A percentile compares a stretch with the other conserved stretches of the same genome.
Conservation (phyloP, 495 filamentous ascomycete species). For the Lepraria neglecta region DNA sequence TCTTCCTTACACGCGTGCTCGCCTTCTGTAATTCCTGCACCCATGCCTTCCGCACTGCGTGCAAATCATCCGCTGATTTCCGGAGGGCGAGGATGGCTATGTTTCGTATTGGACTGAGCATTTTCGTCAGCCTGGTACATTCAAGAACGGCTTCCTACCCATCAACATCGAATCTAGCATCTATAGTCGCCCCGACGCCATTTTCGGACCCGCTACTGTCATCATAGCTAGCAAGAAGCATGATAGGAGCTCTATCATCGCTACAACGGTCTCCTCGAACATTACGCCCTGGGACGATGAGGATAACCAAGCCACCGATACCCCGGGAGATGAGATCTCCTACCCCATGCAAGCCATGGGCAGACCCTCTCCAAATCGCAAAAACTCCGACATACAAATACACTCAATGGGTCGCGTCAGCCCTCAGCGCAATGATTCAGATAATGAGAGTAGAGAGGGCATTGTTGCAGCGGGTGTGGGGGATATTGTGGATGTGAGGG, state of each 20-base stretch:
- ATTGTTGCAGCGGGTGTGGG: conserved; percentile 1
- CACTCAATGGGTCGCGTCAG: no score
- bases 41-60: neutral
- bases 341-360: no score
- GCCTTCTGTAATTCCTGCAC: conserved; percentile 43
- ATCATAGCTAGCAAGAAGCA: conserved; percentile 18
- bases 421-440: no score
- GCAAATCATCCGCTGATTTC: conserved; percentile 23
- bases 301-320: neutral
- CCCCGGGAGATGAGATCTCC: no score
- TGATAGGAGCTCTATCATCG: neutral
- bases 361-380: no score
- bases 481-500: conserved; percentile 26
- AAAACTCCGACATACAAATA: no score
- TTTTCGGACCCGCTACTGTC: conserved; percentile 42
- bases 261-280: conserved; percentile 9
- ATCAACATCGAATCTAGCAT: conserved; percentile 55
- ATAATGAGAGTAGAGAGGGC: no score
- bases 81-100: conserved; percentile 31
- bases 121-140: conserved; percentile 53
- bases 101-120: conserved; percentile 50
- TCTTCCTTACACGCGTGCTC: conserved; percentile 54
- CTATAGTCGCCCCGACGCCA: conserved; percentile 40
- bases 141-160: conserved; percentile 51
- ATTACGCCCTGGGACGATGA: conserved; percentile 26